Percentiles rank a stretch among this genome's conserved stretches.
phyloP scores from a whole-genome alignment of 345 rosid genomes.

The Euphorbia peplus region DNA sequence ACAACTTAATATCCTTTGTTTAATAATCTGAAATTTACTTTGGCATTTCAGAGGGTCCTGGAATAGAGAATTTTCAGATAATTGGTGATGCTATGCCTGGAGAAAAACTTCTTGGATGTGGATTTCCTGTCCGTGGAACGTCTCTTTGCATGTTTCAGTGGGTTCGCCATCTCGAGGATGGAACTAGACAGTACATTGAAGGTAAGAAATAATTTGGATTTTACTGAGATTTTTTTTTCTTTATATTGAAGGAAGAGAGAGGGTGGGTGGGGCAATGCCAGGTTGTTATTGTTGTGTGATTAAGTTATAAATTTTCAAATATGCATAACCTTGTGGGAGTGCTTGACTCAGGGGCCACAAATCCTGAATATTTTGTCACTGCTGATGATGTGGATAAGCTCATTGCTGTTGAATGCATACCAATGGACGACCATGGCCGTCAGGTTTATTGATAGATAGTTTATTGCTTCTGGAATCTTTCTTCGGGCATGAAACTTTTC shows the following conservation, averaged over 20 bases:
- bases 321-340: slow-evolving; percentile 1
- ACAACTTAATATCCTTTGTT: slow-evolving; percentile 8
- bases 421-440: slow-evolving; percentile 94
- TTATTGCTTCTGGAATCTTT: slow-evolving; percentile 7
- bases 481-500: not conserved
- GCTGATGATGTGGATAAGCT: slow-evolving; percentile 97
- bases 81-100: slow-evolving; percentile 89
- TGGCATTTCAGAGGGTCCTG: slow-evolving; percentile 66
- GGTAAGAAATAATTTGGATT: slow-evolving; percentile 44
- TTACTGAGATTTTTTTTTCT: not conserved
- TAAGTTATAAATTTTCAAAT: not conserved
- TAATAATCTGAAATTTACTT: slow-evolving; percentile 25
- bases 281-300: not conserved
- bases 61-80: slow-evolving; percentile 87
- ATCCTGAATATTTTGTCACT: slow-evolving; percentile 93
- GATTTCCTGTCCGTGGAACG: slow-evolving; percentile 85
- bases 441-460: slow-evolving; percentile 48
- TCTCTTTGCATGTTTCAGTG: slow-evolving; percentile 99
- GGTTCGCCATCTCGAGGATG: slow-evolving; percentile 98
- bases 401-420: slow-evolving; percentile 98
- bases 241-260: not conserved
- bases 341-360: slow-evolving; percentile 72
- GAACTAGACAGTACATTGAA: slow-evolving; percentile 88
- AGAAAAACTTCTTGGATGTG: slow-evolving; percentile 89
- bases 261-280: not conserved